Conservation (phyloP, 2,329 filamentous ascomycete species). For the Ophiostoma angusticollis region DNA sequence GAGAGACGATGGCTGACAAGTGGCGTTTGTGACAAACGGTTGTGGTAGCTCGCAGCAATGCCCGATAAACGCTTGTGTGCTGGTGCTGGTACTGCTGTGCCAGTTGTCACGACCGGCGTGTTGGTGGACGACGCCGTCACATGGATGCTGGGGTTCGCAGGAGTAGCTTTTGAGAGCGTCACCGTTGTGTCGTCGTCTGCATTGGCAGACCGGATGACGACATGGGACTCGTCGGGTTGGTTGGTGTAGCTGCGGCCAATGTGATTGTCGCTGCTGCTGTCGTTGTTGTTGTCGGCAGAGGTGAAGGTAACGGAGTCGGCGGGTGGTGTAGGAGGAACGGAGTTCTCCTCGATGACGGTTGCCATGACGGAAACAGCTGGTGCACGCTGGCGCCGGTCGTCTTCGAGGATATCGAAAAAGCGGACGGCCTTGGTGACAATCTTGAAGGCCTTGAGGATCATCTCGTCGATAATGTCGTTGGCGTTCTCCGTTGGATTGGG, state of each 20-base stretch:
- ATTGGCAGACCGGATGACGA: too few species aligned
- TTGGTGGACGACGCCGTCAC: background rate
- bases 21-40: conserved; percentile 25
- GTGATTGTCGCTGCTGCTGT: conserved; percentile 11
- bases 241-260: background rate
- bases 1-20: conserved; percentile 34
- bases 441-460: conserved; percentile 86
- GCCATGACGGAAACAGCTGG: conserved; percentile 46
- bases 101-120: conserved; percentile 16
- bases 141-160: background rate
- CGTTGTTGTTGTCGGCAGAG: conserved; percentile 15
- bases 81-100: conserved; percentile 13
- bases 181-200: conserved; percentile 28
- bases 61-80: conserved; percentile 33
- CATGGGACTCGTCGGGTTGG: too few species aligned
- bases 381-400: conserved; percentile 38
- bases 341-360: conserved; percentile 44
- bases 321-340: conserved; percentile 50
- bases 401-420: conserved; percentile 77
- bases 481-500: conserved; percentile 40
- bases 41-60: conserved; percentile 11
- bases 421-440: conserved; percentile 83
- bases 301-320: conserved; percentile 41
- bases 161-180: conserved; percentile 14
- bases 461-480: conserved; percentile 75